Evolutionary conservation across 768 basidiomycete genomes (phyloP).

Genomic region (Rhodotorula babjevae): DNA sequence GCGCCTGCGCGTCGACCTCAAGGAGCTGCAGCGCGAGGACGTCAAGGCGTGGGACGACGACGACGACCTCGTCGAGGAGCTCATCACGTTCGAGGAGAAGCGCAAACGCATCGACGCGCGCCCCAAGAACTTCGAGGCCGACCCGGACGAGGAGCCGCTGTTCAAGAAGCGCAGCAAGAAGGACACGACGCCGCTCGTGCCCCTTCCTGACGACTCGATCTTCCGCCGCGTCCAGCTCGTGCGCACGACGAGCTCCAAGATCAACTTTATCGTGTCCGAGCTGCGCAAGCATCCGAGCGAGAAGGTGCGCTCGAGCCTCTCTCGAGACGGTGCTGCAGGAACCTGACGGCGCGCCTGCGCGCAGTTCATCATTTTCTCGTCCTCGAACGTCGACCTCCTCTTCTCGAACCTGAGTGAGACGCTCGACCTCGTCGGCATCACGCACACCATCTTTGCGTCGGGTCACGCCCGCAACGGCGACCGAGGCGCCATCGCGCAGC

Average conservation of each 20-base stretch:
- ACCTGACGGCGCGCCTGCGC: not conserved
- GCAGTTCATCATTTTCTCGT: slow-evolving; percentile 35
- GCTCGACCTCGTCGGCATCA: slow-evolving; percentile 31
- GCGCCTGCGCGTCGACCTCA: slow-evolving; percentile 18
- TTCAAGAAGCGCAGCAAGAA: slow-evolving; percentile 21
- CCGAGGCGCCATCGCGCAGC: slow-evolving; percentile 14
- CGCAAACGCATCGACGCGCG: slow-evolving; percentile 11
- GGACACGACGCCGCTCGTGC: slow-evolving; percentile 9
- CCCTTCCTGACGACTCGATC: slow-evolving; percentile 13
- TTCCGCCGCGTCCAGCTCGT: slow-evolving; percentile 17
- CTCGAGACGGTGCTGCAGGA: no score
- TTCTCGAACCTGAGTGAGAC: slow-evolving; percentile 35
- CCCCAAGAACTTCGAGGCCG: not conserved
- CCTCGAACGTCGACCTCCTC: slow-evolving; percentile 18
- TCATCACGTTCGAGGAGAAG: slow-evolving; percentile 34
- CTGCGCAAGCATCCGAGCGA: slow-evolving; percentile 21
- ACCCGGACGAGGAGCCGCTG: slow-evolving; percentile 1
- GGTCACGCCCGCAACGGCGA: slow-evolving; percentile 5
- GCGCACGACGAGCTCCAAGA: slow-evolving; percentile 21
- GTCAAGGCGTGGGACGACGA: slow-evolving; percentile 31
- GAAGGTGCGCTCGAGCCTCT: slow-evolving; percentile 10
- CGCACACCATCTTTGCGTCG: slow-evolving; percentile 30
- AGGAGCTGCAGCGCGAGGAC: slow-evolving; percentile 17
- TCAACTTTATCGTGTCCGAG: slow-evolving; percentile 31
- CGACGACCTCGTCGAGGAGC: slow-evolving; percentile 37